Evolutionary conservation across 2,329 filamentous ascomycete species (phyloP), one percentile per base, ranked within the genome.

Genomic region (Ceratocystis cacaofunesta): DNA sequence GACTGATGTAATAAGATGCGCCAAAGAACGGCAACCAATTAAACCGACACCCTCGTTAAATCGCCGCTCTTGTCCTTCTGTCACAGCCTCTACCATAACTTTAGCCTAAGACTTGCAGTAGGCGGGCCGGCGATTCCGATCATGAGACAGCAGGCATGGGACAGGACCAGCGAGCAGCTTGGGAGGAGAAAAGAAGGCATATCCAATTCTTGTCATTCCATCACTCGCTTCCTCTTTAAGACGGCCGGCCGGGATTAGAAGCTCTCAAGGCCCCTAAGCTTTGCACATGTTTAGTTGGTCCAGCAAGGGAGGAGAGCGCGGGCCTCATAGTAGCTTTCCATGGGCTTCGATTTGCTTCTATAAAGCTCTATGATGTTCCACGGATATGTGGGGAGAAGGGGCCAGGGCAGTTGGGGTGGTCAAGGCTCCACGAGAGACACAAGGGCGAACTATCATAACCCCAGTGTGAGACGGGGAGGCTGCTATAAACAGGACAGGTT

Each of bases 331-430:
- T 19, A 58, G 17, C 19, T 62, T 50, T 50, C 43, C 22, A 50
- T 28, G 15, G 15, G 15, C 61, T n/a, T 62, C 43, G 43, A 22
- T 15, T 36, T 50, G 52, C 12, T 64, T 64, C 63, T 64, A 19
- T 46, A 15, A 30, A 22, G 19, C 32, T 64, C 62, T 28, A 55
- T n/a, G 17, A 50, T 22, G 46, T 50, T 62, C 61, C 15, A 62
- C 10, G 36, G 48, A 25, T 58, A 28, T 58, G 28, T n/a, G 55
- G 28, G 15, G 55, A 8, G 36, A 41, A 15, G 36, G 25, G 22
- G 52, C 17, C 52, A 22, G 12, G 22, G 17, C 22, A 12, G 12
- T 57, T 19, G 15, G 28, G 3, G 30, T 28, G 22, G 3, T 28
- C 36, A 41, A 41, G 52, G 55, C 12, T 28, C 5, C 28, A 25